Percentiles rank a stretch among this genome's conserved stretches.
These are phyloP conservation scores for Dichotomopilus funicola DNA, from an alignment of 2,329 filamentous ascomycete species.

Conservation along the genomic window DNA sequence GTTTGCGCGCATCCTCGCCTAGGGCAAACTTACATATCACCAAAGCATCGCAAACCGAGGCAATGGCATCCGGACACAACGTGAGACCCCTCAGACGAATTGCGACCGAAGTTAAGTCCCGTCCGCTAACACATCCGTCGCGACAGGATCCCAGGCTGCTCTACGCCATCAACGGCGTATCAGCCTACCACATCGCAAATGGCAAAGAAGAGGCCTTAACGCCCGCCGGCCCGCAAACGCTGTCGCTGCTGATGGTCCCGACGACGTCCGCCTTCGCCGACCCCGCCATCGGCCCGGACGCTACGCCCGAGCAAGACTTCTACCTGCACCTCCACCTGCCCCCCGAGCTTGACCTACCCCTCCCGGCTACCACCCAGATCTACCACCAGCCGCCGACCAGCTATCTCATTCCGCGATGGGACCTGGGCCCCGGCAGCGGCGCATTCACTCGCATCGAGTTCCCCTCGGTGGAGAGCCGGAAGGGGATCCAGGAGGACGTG, in stretches of 20 bases:
- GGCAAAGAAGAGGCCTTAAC: constrained; percentile 80
- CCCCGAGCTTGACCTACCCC: constrained; percentile 85
- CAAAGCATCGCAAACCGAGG: background rate
- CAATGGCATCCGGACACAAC: constrained; percentile 42
- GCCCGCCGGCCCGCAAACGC: constrained; percentile 77
- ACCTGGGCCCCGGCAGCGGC: constrained; percentile 78
- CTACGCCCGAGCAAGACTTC: constrained; percentile 74
- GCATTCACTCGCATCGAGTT: constrained; percentile 94
- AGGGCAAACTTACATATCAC: too few relatives aligned
- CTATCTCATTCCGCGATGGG: constrained; percentile 94
- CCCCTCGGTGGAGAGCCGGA: constrained; percentile 62
- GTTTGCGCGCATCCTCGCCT: too few relatives aligned
- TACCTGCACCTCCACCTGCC: constrained; percentile 93
- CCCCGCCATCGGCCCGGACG: constrained; percentile 45
- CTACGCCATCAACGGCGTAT: constrained; percentile 74
- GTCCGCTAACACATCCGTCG: constrained; percentile 1
- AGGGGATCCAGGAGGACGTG: constrained; percentile 79
- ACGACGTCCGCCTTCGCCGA: constrained; percentile 69
- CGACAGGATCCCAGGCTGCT: constrained; percentile 57
- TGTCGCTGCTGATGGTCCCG: constrained; percentile 93
- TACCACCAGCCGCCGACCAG: constrained; percentile 90
- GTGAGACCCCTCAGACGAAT: constrained; percentile 24
- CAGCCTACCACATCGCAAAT: constrained; percentile 84
- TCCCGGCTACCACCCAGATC: constrained; percentile 93
- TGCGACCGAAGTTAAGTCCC: background rate